Conservation (phyloP, 2,329 filamentous ascomycete species). For the Incumbomyces lentus region DNA sequence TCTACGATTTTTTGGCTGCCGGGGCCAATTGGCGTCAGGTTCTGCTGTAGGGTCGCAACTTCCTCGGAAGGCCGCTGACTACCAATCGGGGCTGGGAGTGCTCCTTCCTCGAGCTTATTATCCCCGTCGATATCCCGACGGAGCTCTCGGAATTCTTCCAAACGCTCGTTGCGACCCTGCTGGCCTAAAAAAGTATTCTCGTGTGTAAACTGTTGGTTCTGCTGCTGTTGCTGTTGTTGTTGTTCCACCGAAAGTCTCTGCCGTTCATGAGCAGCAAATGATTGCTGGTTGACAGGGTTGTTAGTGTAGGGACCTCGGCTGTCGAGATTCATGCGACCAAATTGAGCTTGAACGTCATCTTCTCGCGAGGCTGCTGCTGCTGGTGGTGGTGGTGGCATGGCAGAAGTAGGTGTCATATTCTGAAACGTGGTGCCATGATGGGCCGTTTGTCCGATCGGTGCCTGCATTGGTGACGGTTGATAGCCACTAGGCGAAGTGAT, state of each 20-base stretch:
- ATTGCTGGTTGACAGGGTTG: slow-evolving; percentile 41
- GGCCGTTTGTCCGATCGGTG: slow-evolving; percentile 43
- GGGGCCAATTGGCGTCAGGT: slow-evolving; percentile 21
- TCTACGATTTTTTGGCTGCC: neutral
- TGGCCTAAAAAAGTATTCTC: slow-evolving; percentile 38
- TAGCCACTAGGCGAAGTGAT: slow-evolving; percentile 77
- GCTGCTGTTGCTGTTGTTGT: slow-evolving; percentile 14
- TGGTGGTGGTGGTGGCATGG: neutral
- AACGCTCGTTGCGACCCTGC: slow-evolving; percentile 51
- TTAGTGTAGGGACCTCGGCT: slow-evolving; percentile 34
- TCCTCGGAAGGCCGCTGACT: slow-evolving; percentile 23
- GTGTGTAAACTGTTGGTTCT: slow-evolving; percentile 21
- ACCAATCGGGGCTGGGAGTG: slow-evolving; percentile 32
- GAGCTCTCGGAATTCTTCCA: slow-evolving; percentile 74
- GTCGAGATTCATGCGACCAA: slow-evolving; percentile 56
- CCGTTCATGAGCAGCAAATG: slow-evolving; percentile 38
- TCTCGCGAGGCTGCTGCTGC: slow-evolving; percentile 52
- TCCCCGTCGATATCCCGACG: slow-evolving; percentile 57
- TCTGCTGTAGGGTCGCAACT: slow-evolving; percentile 12
- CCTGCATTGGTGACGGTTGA: slow-evolving; percentile 50
- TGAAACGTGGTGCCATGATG: slow-evolving; percentile 9
- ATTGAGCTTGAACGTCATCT: slow-evolving; percentile 56
- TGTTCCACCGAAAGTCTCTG: slow-evolving; percentile 10
- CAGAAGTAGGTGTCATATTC: neutral
- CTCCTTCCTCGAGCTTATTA: slow-evolving; percentile 26